Evolutionary conservation across 23 red algal species (phyloP).

Genomic region (Pyropia yezoensis): DNA sequence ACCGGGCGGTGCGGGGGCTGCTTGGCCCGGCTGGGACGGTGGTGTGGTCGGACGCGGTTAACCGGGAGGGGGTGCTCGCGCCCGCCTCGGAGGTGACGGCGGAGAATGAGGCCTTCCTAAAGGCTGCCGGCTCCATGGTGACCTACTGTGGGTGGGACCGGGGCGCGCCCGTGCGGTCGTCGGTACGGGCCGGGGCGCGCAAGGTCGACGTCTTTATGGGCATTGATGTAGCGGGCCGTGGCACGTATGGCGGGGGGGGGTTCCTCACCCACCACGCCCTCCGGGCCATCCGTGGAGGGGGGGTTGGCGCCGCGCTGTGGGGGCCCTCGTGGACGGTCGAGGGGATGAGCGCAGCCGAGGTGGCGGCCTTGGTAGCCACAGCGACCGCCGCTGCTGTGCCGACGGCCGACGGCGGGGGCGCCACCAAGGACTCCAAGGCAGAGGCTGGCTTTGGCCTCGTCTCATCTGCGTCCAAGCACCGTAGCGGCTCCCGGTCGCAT

Average conservation of each 20-base stretch:
- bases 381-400: not conserved
- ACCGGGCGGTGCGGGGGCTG: constrained; percentile 24
- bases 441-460: not conserved
- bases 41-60: constrained; percentile 83
- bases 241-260: constrained; percentile 81
- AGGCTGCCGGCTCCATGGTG: constrained; percentile 39
- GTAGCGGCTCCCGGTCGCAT: too few relatives aligned
- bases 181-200: constrained; percentile 29
- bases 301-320: constrained; percentile 65
- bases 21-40: constrained; percentile 60
- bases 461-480: too few relatives aligned
- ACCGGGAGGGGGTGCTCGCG: constrained; percentile 26
- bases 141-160: constrained; percentile 70
- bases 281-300: constrained; percentile 33
- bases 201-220: constrained; percentile 65
- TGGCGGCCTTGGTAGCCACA: too few relatives aligned
- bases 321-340: constrained; percentile 77
- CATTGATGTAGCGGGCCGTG: constrained; percentile 74
- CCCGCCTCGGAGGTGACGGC: constrained; percentile 62
- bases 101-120: constrained; percentile 68
- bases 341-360: too few relatives aligned
- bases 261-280: constrained; percentile 63
- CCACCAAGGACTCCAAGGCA: constrained; percentile 14
- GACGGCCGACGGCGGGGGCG: not conserved
- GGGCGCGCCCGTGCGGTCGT: constrained; percentile 22